These are phyloP conservation scores for Pyrus communis DNA, from an alignment of 306 rosid genomes.

Conservation along the genomic window DNA sequence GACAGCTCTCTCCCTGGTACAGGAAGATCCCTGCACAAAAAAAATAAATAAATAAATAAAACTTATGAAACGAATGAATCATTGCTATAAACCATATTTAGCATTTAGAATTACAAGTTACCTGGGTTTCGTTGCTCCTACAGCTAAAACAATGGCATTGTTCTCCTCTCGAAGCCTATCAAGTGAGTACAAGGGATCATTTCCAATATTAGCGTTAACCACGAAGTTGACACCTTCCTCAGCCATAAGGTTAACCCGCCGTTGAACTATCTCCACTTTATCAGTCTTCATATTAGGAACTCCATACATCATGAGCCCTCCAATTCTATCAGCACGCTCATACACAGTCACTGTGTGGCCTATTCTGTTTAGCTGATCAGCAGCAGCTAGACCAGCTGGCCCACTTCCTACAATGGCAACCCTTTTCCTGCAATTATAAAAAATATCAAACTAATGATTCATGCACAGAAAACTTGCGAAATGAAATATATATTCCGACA, in stretches of 20 bases:
- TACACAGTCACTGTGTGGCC: constrained; percentile 73
- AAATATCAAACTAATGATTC: neutral
- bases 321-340: constrained; percentile 56
- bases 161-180: constrained; percentile 66
- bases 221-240: constrained; percentile 76
- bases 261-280: constrained; percentile 69
- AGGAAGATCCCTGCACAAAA: constrained; percentile 77
- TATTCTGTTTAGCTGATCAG: constrained; percentile 88
- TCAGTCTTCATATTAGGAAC: constrained; percentile 97
- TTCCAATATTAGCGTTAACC: constrained; percentile 78
- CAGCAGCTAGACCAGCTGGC: constrained; percentile 96
- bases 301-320: constrained; percentile 99
- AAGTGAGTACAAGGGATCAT: constrained; percentile 62
- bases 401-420: constrained; percentile 96
- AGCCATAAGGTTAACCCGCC: constrained; percentile 87
- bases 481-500: neutral
- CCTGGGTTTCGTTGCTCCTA: constrained; percentile 99
- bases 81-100: no score
- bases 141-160: constrained; percentile 77
- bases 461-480: neutral
- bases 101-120: constrained; percentile 8
- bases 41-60: neutral
- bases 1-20: constrained; percentile 86
- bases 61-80: no score
- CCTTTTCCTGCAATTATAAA: constrained; percentile 50